These are phyloP conservation scores for Alnus rubra DNA, from an alignment of 306 rosid genomes.

Conservation along the genomic window DNA sequence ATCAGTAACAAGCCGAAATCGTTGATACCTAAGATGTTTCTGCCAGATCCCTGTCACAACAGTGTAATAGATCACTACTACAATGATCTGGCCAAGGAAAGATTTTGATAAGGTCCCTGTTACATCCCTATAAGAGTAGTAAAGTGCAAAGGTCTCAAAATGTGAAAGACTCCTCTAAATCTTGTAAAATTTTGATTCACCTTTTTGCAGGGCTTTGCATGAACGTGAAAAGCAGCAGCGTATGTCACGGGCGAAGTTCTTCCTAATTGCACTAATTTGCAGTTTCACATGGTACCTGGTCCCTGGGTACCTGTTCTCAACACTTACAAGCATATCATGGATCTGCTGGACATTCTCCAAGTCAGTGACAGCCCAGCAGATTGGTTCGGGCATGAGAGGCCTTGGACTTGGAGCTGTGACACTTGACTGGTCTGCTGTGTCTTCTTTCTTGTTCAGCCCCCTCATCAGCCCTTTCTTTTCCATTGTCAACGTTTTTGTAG, in stretches of 20 bases:
- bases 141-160: neutral
- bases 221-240: conserved; percentile 48
- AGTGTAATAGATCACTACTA: neutral
- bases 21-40: neutral
- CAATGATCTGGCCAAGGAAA: no score
- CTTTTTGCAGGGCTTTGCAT: conserved; percentile 66
- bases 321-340: conserved; percentile 77
- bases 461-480: conserved; percentile 72
- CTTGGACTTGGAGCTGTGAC: conserved; percentile 70
- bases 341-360: conserved; percentile 73
- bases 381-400: conserved; percentile 77
- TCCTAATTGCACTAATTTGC: conserved; percentile 61
- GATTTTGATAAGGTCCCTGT: no score
- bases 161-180: neutral
- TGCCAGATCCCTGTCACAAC: neutral
- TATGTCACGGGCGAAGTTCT: conserved; percentile 58
- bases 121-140: neutral
- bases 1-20: no score
- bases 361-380: conserved; percentile 70
- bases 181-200: neutral
- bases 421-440: conserved; percentile 66
- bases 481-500: conserved; percentile 59
- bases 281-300: conserved; percentile 66
- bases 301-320: conserved; percentile 75
- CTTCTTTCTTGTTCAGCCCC: conserved; percentile 75